Conservation (phyloP, 2,329 filamentous ascomycete genomes). For the Tricladium varicosporioides region DNA sequence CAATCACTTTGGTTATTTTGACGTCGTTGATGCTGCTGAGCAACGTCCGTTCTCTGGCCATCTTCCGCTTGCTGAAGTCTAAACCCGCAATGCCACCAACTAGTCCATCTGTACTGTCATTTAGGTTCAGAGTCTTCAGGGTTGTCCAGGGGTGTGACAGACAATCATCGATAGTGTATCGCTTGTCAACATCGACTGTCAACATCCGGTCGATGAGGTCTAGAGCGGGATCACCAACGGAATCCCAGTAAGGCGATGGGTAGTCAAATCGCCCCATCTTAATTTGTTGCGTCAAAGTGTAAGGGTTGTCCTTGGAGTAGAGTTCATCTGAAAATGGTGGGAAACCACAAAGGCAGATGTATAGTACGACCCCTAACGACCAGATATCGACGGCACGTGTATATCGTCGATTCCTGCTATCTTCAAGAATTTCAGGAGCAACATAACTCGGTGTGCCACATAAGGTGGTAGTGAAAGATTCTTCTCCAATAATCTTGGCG, state of each 20-base stretch:
- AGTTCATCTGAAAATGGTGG: slow-evolving; percentile 97
- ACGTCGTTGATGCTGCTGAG: slow-evolving; percentile 80
- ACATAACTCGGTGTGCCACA: slow-evolving; percentile 98
- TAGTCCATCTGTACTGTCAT: slow-evolving; percentile 88
- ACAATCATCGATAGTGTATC: slow-evolving; percentile 88
- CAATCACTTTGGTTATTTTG: slow-evolving; percentile 56
- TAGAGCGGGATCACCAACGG: slow-evolving; percentile 78
- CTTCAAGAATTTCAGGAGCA: slow-evolving; percentile 89
- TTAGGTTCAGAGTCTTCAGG: slow-evolving; percentile 55
- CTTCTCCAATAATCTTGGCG: slow-evolving; percentile 97
- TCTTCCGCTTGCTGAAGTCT: slow-evolving; percentile 79
- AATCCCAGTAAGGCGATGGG: slow-evolving; percentile 94
- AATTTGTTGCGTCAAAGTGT: slow-evolving; percentile 84
- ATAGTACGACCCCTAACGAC: slow-evolving; percentile 96
- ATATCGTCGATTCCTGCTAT: slow-evolving; percentile 79
- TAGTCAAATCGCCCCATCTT: slow-evolving; percentile 88
- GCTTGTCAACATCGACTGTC: slow-evolving; percentile 77
- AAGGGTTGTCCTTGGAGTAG: slow-evolving; percentile 77
- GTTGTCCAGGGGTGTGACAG: slow-evolving; percentile 89
- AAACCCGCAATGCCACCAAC: slow-evolving; percentile 81
- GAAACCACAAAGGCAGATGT: slow-evolving; percentile 95
- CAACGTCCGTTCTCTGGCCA: slow-evolving; percentile 79
- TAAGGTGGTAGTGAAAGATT: slow-evolving; percentile 94
- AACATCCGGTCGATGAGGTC: slow-evolving; percentile 96
- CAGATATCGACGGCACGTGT: slow-evolving; percentile 94